Percentiles rank a stretch among this genome's conserved stretches.
phyloP scores from a whole-genome alignment of 306 rosid genomes.

The Glycine soja region DNA sequence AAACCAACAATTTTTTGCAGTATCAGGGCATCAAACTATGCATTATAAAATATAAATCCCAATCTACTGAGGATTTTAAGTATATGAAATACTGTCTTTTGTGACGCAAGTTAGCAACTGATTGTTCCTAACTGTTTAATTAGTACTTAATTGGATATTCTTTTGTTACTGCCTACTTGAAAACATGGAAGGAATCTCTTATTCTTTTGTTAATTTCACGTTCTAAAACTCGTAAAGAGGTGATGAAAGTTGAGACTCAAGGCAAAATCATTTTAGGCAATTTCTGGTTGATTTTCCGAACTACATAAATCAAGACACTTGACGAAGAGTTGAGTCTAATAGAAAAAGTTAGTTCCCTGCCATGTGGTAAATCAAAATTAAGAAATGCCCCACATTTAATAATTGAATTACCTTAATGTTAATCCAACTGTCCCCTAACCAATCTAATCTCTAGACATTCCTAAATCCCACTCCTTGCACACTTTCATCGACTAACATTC shows the following conservation, averaged over 20 bases:
- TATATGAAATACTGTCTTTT: background rate
- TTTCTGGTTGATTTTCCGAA: background rate
- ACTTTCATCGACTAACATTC: too few relatives aligned
- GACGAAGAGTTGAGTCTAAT: background rate
- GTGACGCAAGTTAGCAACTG: background rate
- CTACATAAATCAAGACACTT: background rate
- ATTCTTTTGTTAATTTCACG: too few relatives aligned
- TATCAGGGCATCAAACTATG: background rate
- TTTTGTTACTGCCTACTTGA: background rate
- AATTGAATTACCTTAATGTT: too few relatives aligned
- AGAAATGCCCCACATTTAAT: background rate
- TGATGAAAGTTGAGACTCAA: background rate
- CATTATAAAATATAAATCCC: background rate
- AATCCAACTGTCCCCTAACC: too few relatives aligned
- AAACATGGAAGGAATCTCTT: background rate
- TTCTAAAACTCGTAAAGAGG: background rate
- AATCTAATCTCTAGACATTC: too few relatives aligned
- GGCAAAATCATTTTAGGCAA: background rate
- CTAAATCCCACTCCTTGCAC: too few relatives aligned
- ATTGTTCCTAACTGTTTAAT: background rate
- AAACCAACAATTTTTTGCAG: background rate
- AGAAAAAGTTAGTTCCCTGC: too few relatives aligned
- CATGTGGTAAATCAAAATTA: too few relatives aligned
- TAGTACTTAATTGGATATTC: background rate
- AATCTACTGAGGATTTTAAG: constrained; percentile 15